Base-by-base conservation (phyloP, 495 filamentous ascomycete genomes). In the Xylaria acuta region DNA sequence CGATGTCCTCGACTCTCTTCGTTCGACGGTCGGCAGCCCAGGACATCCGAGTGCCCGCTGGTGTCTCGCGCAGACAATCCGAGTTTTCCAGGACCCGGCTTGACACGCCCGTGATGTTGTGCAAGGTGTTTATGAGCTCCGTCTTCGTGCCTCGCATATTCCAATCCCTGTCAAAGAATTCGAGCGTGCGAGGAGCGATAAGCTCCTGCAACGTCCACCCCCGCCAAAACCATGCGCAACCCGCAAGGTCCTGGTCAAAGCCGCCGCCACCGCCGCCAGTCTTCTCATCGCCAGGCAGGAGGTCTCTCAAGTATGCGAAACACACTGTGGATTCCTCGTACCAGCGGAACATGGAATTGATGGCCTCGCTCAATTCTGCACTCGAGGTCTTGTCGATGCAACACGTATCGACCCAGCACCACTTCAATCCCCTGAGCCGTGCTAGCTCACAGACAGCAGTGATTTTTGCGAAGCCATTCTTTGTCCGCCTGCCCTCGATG, bases 1-100 rank as follows among this genome's bases (percentile, higher is more conserved):
- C 78, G 9, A 64, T 70, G 25, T 80, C 78, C 47, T 79, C 72
- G 6, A 69, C 69, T 25, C 77, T 54, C 3, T 70, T 80, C n/a
- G 79, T 81, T 54, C 68, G 41, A 36, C 81, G 65, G 30, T 64
- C 70, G 9, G 81, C 75, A 20, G 78, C 76, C 81, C 81, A 82
- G 11, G 75, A 75, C 81, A 82, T 82, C 7, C 70, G 66, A 47
- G 43, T 69, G 6, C 64, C 69, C 1, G 74, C 58, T 18, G 72
- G 38, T n/a, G 68, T 43, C 2, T 38, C 41, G 8, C n/a, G 27
- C 3, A 74, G 41, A 59, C 8, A 16, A 40, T 58, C 49, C 22
- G 36, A 58, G 18, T 43, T 58, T 41, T 40, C 36, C 1, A 69
- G 34, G 32, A 69, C 49, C 51, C 40, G 27, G 22, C 22, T 58